Percentiles rank a stretch among this genome's conserved stretches.
Conservation (phyloP, 2,329 filamentous ascomycete genomes). For the Leptographium wingfieldii region DNA sequence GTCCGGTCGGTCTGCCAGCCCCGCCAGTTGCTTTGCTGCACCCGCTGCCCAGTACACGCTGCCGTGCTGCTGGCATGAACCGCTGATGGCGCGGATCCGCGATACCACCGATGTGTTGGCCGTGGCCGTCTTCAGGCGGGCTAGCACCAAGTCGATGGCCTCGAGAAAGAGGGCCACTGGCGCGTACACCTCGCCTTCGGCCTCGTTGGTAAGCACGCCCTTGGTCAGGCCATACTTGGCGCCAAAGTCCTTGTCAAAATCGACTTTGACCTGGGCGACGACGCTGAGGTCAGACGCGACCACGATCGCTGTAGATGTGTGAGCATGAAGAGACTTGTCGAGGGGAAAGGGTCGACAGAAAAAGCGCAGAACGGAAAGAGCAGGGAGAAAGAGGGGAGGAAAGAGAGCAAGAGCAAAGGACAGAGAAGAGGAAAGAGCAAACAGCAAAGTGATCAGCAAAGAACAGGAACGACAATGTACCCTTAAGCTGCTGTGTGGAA, state of each 20-base stretch:
- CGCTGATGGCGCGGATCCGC: constrained; percentile 69
- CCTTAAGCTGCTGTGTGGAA: constrained; percentile 94
- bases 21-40: constrained; percentile 51
- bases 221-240: constrained; percentile 69
- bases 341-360: too few relatives aligned
- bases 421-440: not conserved
- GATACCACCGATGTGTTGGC: constrained; percentile 47
- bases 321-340: not conserved
- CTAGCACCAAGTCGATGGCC: constrained; percentile 74
- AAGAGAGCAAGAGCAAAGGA: not conserved
- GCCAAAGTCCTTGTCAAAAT: constrained; percentile 78
- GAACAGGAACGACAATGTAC: constrained; percentile 26
- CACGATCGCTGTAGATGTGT: constrained; percentile 50
- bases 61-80: constrained; percentile 93
- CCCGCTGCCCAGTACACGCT: constrained; percentile 82
- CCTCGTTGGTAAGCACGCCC: constrained; percentile 72
- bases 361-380: not conserved
- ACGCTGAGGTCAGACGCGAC: constrained; percentile 74
- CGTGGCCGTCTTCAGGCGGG: constrained; percentile 54
- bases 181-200: constrained; percentile 79
- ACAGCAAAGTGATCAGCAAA: not conserved
- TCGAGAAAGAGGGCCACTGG: constrained; percentile 93
- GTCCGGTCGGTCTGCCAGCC: constrained; percentile 32
- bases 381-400: not conserved
- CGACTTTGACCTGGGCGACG: constrained; percentile 75